These are phyloP conservation scores for Metarhizium humberi DNA, from an alignment of 2,329 filamentous ascomycete species.

Conservation along the genomic window DNA sequence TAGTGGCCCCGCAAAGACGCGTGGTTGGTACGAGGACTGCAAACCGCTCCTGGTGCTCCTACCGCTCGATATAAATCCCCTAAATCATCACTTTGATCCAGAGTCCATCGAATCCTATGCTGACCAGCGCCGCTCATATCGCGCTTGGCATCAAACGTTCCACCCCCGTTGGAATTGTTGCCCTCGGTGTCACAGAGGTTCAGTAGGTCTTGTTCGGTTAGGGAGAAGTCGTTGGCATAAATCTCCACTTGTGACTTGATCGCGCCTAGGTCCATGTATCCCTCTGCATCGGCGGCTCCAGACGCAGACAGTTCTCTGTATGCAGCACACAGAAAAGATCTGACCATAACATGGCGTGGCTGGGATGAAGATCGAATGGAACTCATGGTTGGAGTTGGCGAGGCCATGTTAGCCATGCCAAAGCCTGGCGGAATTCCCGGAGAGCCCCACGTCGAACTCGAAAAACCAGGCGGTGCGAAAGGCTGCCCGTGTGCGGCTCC, in stretches of 20 bases:
- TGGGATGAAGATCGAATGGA: constrained; percentile 31
- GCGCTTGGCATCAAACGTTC: constrained; percentile 65
- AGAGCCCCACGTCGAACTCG: constrained; percentile 28
- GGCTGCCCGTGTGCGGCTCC: constrained; percentile 22
- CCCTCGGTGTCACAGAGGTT: constrained; percentile 88
- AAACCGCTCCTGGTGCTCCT: constrained; percentile 58
- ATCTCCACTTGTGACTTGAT: constrained; percentile 59
- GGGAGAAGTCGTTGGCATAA: constrained; percentile 30
- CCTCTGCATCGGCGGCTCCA: constrained; percentile 36
- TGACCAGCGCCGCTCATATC: constrained; percentile 31
- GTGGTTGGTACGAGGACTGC: constrained; percentile 50
- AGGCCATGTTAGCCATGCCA: constrained; percentile 20
- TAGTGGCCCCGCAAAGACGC: constrained; percentile 27
- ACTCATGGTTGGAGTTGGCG: constrained; percentile 19
- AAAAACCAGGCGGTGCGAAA: constrained; percentile 37
- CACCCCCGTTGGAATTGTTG: constrained; percentile 76
- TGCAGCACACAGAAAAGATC: constrained; percentile 66
- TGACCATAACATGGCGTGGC: constrained; percentile 59
- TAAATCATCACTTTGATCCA: constrained; percentile 35
- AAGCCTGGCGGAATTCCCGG: constrained; percentile 24
- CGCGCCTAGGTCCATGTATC: constrained; percentile 60
- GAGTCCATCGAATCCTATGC: constrained; percentile 44
- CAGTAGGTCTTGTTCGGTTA: constrained; percentile 57
- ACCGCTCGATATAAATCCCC: constrained; percentile 33
- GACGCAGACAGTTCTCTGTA: constrained; percentile 53